Conservation (phyloP, 768 basidiomycete genomes). For the Tylopilus balloui region DNA sequence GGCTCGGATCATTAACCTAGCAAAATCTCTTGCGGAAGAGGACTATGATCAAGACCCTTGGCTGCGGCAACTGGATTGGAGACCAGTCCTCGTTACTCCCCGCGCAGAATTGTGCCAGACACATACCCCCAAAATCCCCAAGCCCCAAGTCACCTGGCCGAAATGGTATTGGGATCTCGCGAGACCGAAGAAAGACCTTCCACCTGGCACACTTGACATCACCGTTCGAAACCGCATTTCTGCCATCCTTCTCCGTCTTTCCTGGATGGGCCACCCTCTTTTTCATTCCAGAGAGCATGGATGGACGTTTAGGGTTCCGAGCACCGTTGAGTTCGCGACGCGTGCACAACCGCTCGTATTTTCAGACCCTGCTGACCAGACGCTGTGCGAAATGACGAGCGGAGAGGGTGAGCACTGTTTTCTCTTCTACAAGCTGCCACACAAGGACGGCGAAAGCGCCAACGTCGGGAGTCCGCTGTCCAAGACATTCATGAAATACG, state of each 20-base stretch:
- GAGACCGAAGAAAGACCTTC: conserved; percentile 60
- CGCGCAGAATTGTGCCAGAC: neutral
- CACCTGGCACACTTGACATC: conserved; percentile 75
- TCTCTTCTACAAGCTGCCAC: conserved; percentile 88
- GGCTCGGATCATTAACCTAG: conserved; percentile 39
- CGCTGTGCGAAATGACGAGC: conserved; percentile 44
- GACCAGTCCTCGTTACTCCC: conserved; percentile 19
- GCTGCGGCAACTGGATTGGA: conserved; percentile 70
- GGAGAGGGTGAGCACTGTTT: conserved; percentile 41
- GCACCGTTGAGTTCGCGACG: conserved; percentile 39
- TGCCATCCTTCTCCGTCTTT: conserved; percentile 79
- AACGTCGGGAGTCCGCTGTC: conserved; percentile 93
- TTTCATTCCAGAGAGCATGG: conserved; percentile 83
- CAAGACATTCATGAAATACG: conserved; percentile 85
- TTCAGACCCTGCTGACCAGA: conserved; percentile 57
- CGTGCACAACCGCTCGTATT: conserved; percentile 50
- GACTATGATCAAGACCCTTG: conserved; percentile 43
- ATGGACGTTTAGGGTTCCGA: conserved; percentile 83
- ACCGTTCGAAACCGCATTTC: conserved; percentile 80
- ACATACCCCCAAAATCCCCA: conserved; percentile 21
- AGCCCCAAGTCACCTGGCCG: conserved; percentile 70
- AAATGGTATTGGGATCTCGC: conserved; percentile 96
- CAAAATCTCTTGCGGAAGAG: conserved; percentile 32
- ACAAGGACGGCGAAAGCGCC: conserved; percentile 90
- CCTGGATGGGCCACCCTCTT: conserved; percentile 85